Evolutionary conservation across 2,329 filamentous ascomycete species (phyloP), one percentile per base, ranked within the genome.

Genomic region (Fonsecaea monophora): DNA sequence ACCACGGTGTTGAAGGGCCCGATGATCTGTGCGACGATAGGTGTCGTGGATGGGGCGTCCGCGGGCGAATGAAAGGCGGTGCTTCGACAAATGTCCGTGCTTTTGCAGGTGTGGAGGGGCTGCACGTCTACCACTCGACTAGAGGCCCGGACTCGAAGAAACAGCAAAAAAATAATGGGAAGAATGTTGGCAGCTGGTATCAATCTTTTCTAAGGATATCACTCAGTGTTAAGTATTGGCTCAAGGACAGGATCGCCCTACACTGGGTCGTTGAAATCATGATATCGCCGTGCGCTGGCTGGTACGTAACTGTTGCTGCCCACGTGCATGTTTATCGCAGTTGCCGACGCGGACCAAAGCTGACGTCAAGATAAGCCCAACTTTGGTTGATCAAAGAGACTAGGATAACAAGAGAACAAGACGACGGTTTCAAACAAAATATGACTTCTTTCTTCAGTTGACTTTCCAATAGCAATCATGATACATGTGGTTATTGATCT

Each of bases 401-500:
- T 4, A 12, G 25, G 45, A 50, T 5, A 25, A 21, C 12, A 25
- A 50, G 18, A 18, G 18, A n/a, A n/a, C 40, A 42, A 42, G 15
- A 42, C 18, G 40, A 42, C 15, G 25, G 1, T 25, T 21, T 30
- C 13, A 9, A 38, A 38, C 37, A 38, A 38, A 60, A 60, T 30
- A 32, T 45, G 18, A 30, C n/a, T 9, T 48, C 25, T 25, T 10
- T n/a, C 32, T 53, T 40, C 18, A 21, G 38, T 61, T 61, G 34
- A 21, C 25, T 61, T 25, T 61, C 59, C 59, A 61, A 61, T 53
- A 57, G 37, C 13, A 5, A 53, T 25, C 37, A 53, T 61, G 34
- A 48, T 61, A 61, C 59, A 53, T 53, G 37, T 38, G 48, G 35
- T 59, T 21, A 21, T 45, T 53, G 53, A 53, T 53, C 21, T 15